Base-by-base conservation (phyloP, 1,139 yeast genomes). In the Saccharomyces uvarum region DNA sequence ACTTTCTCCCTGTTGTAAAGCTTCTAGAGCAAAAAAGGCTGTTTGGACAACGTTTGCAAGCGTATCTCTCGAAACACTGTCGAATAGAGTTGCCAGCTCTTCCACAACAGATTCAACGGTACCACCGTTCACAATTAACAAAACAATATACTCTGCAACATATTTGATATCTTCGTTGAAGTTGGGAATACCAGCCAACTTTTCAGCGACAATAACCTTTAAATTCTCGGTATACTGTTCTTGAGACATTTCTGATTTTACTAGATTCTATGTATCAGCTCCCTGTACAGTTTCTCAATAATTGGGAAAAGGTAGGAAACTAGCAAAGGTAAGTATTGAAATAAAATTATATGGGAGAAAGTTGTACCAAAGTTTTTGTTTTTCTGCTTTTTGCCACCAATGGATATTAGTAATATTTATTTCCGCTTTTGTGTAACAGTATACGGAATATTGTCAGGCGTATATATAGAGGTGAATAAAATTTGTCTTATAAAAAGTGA, bases 131-230 rank as follows among this genome's bases (percentile, higher is more conserved):
- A 86, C 83, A 56, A 88, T 83, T 73, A 88, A 76, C 55, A 87
- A 79, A 24, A 84, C 79, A 57, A 89, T 82, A 67, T 82, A 89
- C 67, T 89, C 96, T 14, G 96, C 88, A 47, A 87, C 86, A 66
- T 86, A 89, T 49, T 76, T 81, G 32, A 88, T 83, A 67, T 88
- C 95, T 57, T 86, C 95, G 7, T 68, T 69, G 56, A 77, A 70
- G 53, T 74, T 74, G 8, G 69, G 70, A 3, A 73, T 54, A 41
- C 69, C 68, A 29, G 62, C 60, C 41, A 72, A 61, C 59, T 70
- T 71, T 53, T 64, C 69, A 21, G 71, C 70, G 9, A 73, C 70
- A 44, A 68, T 70, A 24, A 65, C 61, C 56, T 72, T 72, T 51
- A 73, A 59, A 56, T 70, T 71, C 52, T 65, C 67, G 41, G 71